Conservation (phyloP, 1,284 basidiomycete genomes). For the Mycena sp. region DNA sequence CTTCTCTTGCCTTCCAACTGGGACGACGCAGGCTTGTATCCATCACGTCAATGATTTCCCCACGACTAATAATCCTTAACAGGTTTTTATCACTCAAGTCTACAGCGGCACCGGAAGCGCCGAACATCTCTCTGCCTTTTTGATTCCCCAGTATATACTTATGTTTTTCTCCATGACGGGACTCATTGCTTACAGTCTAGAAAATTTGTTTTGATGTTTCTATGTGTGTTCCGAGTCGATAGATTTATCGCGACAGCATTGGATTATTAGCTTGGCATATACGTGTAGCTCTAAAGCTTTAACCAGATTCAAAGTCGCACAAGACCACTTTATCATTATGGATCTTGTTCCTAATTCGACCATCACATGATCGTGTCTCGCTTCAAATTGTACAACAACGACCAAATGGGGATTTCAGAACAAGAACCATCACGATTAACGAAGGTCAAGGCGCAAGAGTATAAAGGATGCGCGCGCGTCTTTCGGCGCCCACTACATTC, state of each 20-base stretch:
- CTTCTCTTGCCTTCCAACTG: conserved; percentile 72
- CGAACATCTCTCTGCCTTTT: conserved; percentile 68
- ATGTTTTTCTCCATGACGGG: conserved; percentile 74
- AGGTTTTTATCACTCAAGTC: conserved; percentile 67
- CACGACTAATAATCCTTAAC: background rate
- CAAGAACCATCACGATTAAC: background rate
- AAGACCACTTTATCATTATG: no score
- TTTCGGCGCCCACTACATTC: background rate
- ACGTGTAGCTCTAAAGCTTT: no score
- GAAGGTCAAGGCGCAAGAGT: conserved; percentile 24
- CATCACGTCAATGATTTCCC: no score
- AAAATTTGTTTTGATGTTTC: conserved; percentile 58
- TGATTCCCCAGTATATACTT: conserved; percentile 74
- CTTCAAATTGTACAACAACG: conserved; percentile 7
- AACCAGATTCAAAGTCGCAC: no score
- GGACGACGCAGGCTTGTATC: conserved; percentile 63
- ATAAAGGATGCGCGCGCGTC: conserved; percentile 9
- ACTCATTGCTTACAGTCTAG: conserved; percentile 65
- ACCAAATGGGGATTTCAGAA: conserved; percentile 11
- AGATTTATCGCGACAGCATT: no score
- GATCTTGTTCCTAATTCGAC: background rate
- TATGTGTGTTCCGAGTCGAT: no score
- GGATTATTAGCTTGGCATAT: no score
- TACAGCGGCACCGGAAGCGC: conserved; percentile 74
- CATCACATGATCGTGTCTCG: background rate